These are phyloP conservation scores for Nymphaea colorata DNA, from an alignment of 164 flowering plant species.

Conservation along the genomic window DNA sequence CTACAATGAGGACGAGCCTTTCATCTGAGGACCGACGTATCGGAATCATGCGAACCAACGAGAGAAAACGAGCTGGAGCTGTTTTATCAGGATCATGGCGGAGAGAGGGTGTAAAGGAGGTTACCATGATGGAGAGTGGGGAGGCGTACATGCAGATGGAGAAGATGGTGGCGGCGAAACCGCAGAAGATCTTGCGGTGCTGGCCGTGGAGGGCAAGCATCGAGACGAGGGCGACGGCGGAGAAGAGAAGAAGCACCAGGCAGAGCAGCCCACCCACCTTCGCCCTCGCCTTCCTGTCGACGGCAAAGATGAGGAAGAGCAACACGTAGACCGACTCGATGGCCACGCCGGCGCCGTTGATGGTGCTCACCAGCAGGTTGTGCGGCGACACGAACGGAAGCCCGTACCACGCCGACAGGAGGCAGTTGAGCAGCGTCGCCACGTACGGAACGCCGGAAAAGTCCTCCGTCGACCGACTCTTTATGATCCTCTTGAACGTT, in stretches of 20 bases:
- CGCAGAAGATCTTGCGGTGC: conserved; percentile 64
- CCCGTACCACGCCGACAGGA: conserved; percentile 93
- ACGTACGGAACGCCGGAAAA: conserved; percentile 90
- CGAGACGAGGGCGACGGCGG: conserved; percentile 21
- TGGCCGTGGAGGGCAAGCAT: conserved; percentile 54
- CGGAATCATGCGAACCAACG: too few relatives aligned
- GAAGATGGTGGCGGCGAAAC: conserved; percentile 69
- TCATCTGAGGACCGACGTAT: too few relatives aligned
- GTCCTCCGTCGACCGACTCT: conserved; percentile 62
- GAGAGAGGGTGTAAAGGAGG: too few relatives aligned
- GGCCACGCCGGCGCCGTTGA: conserved; percentile 70
- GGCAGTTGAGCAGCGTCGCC: conserved; percentile 79
- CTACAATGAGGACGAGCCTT: too few relatives aligned
- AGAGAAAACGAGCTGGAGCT: too few relatives aligned
- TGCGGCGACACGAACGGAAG: conserved; percentile 80
- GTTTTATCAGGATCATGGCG: too few relatives aligned
- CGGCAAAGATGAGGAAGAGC: conserved; percentile 51
- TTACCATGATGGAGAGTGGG: conserved; percentile 75
- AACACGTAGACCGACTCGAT: conserved; percentile 64
- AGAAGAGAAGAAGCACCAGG: background rate
- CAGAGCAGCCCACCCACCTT: conserved; percentile 40
- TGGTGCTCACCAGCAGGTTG: conserved; percentile 63
- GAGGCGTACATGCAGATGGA: conserved; percentile 90
- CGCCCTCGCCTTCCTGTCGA: conserved; percentile 45
- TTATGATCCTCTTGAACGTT: conserved; percentile 65